Base-by-base conservation (phyloP, 2,329 filamentous ascomycete species). In the Cryphonectria carpinicola region DNA sequence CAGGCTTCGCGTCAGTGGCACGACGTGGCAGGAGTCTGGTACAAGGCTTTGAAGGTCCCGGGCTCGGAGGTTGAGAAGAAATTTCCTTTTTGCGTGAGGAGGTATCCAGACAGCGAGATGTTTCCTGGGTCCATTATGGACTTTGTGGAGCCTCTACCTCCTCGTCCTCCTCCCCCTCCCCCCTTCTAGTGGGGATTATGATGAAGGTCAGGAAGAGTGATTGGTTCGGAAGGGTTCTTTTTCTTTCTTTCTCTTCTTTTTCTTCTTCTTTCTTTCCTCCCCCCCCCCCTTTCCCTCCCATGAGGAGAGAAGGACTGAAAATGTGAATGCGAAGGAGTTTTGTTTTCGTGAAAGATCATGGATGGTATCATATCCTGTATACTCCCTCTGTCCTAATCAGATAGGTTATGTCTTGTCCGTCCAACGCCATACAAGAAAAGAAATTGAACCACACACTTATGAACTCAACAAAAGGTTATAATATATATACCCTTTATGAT, bases 111-210 rank as follows among this genome's bases (percentile, higher is more conserved):
- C 62, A 49, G 35, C 35, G 70, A 72, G 54, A 69, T 73, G 62
- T 73, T 71, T 41, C 72, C 72, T 13, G 72, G 72, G 6, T 73
- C 72, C 2, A 70, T 73, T 11, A 66, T 73, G 70, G 54, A 72
- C 39, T 73, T 73, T 28, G 65, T 72, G 35, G 17, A 46, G 60
- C 28, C 69, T 10, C 25, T 68, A 37, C 65, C n/a, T 54, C 58
- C 65, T 11, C n/a, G 32, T 22, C 61, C 60, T 10, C 11, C 37
- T 43, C 19, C 32, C 6, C 5, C 17, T 46, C 17, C 4, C 28
- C 28, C 1, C 28, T 46, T 46, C 17, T 22, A n/a, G 19, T 49
- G 46, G 6, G 5, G 6, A n/a, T 39, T 19, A 11, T 37, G 63
- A 65, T 13, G 63, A 39, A n/a, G 35, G 10, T 61, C 32, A 61